Conservation (phyloP, 495 filamentous ascomycete species). For the Trichocladium antarcticum region DNA sequence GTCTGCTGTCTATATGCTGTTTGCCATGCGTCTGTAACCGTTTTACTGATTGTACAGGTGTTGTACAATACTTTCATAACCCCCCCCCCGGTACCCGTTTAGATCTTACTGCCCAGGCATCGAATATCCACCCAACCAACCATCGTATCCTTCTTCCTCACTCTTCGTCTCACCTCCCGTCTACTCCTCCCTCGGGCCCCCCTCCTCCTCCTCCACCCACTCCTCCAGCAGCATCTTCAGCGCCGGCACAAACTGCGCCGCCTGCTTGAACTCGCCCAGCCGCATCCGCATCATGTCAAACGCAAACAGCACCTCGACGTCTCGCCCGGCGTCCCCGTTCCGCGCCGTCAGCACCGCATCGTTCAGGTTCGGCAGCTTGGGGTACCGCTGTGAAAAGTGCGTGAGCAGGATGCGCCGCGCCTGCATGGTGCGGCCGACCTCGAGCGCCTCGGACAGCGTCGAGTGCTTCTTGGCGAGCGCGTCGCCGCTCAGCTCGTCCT, state of each 20-base stretch:
- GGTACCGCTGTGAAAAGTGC: slow-evolving; percentile 94
- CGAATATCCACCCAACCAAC: too few relatives aligned
- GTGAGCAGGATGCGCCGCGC: slow-evolving; percentile 70
- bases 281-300: slow-evolving; percentile 85
- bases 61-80: too few relatives aligned
- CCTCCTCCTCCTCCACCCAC: slow-evolving; percentile 9
- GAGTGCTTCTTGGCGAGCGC: slow-evolving; percentile 83
- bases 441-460: slow-evolving; percentile 73
- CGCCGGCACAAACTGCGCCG: slow-evolving; percentile 64
- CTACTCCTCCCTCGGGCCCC: not conserved
- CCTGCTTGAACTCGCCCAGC: slow-evolving; percentile 64
- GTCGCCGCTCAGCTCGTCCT: slow-evolving; percentile 65
- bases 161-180: not conserved
- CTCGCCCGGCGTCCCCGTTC: not conserved
- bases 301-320: slow-evolving; percentile 49
- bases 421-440: slow-evolving; percentile 63
- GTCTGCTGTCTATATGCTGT: too few relatives aligned
- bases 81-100: too few relatives aligned
- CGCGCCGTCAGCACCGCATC: slow-evolving; percentile 13
- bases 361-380: slow-evolving; percentile 58
- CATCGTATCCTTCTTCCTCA: not conserved
- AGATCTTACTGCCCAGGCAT: too few relatives aligned
- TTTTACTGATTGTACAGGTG: too few relatives aligned
- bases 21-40: too few relatives aligned
- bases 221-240: slow-evolving; percentile 54